Conservation (phyloP, 2,329 filamentous ascomycete species). For the Cordyceps cicadae region DNA sequence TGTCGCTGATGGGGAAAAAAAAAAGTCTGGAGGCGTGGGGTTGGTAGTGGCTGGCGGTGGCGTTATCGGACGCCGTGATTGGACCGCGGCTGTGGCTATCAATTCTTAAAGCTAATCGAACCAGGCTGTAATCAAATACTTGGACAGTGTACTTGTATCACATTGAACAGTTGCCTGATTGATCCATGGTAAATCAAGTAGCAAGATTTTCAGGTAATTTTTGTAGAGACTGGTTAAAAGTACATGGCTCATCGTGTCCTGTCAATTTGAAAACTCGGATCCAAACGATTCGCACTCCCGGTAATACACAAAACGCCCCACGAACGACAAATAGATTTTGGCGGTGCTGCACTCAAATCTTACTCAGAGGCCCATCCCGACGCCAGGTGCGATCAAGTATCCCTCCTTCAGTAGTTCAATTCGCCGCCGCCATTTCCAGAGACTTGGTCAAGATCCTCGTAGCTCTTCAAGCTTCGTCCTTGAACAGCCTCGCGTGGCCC, state of each 20-base stretch:
- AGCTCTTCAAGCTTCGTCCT: constrained; percentile 88
- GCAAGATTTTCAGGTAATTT: neutral
- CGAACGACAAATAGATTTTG: neutral
- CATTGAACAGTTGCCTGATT: neutral
- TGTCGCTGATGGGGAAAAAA: neutral
- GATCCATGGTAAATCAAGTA: neutral
- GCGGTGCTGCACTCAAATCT: neutral
- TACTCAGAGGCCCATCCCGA: neutral
- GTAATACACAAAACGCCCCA: neutral
- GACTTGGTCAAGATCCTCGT: constrained; percentile 91
- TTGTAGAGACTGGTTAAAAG: neutral
- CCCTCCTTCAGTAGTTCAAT: constrained; percentile 75
- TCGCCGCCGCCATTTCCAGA: constrained; percentile 68
- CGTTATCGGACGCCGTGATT: constrained; percentile 3
- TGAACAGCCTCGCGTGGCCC: constrained; percentile 88
- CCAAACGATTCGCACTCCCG: neutral
- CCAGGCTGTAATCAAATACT: no score
- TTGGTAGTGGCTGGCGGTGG: neutral
- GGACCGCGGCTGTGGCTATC: neutral
- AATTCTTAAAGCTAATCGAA: neutral
- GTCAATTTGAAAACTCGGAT: neutral
- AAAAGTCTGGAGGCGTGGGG: constrained; percentile 14
- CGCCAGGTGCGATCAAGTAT: neutral
- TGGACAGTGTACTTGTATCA: no score
- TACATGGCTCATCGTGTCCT: neutral